Evolutionary conservation across 1,284 basidiomycete genomes (phyloP).

Genomic region (Porphyrellus sp.): DNA sequence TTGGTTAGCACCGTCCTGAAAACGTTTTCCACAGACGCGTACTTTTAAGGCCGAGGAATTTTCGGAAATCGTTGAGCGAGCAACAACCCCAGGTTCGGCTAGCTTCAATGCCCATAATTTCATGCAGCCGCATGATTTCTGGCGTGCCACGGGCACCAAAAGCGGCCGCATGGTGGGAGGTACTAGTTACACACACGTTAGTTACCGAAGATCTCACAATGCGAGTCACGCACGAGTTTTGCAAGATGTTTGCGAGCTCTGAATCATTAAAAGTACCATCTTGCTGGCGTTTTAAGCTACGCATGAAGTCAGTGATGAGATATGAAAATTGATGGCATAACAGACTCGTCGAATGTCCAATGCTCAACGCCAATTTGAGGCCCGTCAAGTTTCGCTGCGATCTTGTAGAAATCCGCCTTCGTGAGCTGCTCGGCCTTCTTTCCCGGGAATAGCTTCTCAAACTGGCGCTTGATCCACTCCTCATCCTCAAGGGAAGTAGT

Average conservation of each 20-base stretch:
- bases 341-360: constrained; percentile 69
- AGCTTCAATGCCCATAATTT: constrained; percentile 80
- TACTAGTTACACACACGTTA: constrained; percentile 42
- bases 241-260: constrained; percentile 67
- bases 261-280: constrained; percentile 66
- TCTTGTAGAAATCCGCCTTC: constrained; percentile 55
- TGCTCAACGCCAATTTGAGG: constrained; percentile 48
- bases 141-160: constrained; percentile 82
- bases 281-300: constrained; percentile 58
- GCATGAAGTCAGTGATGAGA: constrained; percentile 3
- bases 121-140: constrained; percentile 68
- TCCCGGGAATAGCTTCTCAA: constrained; percentile 51
- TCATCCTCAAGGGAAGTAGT: constrained; percentile 70
- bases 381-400: constrained; percentile 40
- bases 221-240: constrained; percentile 53
- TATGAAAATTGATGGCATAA: not conserved
- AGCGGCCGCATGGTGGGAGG: constrained; percentile 68
- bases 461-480: constrained; percentile 56
- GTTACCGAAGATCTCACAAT: not conserved
- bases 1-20: not conserved
- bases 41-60: constrained; percentile 76
- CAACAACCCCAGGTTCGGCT: constrained; percentile 80
- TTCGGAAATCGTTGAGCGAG: constrained; percentile 82
- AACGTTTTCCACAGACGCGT: constrained; percentile 19
- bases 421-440: constrained; percentile 55